phyloP scores from a whole-genome alignment of 2,329 filamentous ascomycete species.

The Aspergillus latus region DNA sequence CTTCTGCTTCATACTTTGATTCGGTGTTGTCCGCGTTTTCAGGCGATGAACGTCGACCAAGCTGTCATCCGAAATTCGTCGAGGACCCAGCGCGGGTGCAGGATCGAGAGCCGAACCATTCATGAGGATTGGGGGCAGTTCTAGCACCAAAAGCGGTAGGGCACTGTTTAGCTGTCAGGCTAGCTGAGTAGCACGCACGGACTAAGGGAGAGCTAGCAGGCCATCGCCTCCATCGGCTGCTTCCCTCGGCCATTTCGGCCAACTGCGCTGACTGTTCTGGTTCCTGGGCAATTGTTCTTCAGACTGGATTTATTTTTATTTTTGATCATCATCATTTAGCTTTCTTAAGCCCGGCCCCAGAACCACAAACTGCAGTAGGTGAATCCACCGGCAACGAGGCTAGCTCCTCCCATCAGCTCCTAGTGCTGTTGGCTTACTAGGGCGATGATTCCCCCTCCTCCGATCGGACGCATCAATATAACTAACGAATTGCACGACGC shows the following conservation, averaged over 20 bases:
- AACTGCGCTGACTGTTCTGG: not conserved
- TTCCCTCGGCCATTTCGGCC: conserved; percentile 1
- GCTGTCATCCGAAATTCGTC: not conserved
- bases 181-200: conserved; percentile 2
- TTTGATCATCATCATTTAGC: conserved; percentile 1
- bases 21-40: not conserved
- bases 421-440: conserved; percentile 10
- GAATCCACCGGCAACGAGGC: conserved; percentile 18
- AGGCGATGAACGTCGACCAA: not conserved
- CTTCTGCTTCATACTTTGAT: not conserved
- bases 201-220: conserved; percentile 13
- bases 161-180: too few relatives aligned
- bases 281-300: conserved; percentile 2
- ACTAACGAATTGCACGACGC: conserved; percentile 22
- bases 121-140: not conserved
- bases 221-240: not conserved
- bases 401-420: conserved; percentile 18
- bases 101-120: not conserved
- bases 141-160: not conserved
- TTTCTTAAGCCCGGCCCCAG: conserved; percentile 9
- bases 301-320: conserved; percentile 4
- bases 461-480: conserved; percentile 25
- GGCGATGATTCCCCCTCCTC: conserved; percentile 17
- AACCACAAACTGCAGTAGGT: not conserved
- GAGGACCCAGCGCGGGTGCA: not conserved